Base-by-base conservation (phyloP, 768 basidiomycete species). In the Mycena galopus region DNA sequence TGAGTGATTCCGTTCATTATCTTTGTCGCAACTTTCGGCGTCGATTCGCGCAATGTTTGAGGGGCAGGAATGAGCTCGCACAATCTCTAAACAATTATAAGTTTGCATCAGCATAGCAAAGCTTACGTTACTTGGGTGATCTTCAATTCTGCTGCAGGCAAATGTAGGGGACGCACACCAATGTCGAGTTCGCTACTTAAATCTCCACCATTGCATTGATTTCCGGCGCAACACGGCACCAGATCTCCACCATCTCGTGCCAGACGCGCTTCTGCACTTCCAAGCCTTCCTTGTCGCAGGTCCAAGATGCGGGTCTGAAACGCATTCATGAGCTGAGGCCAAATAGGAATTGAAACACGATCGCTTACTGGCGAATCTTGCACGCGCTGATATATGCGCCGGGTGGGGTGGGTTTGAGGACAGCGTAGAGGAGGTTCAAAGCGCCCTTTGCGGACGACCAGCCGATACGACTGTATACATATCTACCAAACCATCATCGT, bases 331-430 rank as follows among this genome's bases (percentile, higher is more conserved):
- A 56, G 14, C 35, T 17, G 21, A 33, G 8, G 12, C 7, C 47
- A 47, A 51, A 11, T 3, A 58, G 0, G 21, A 23, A 35, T 4
- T 8, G 35, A 35, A 12, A 3, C n/a, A 29, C 42, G 12, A 17
- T 25, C 12, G 25, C 57, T 23, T 37, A 59, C 57, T 37, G 33
- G 11, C 57, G 57, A 37, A 59, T 37, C 23, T 37, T 37, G 35
- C 57, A 37, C n/a, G 57, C 57, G 12, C 57, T 59, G 33, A 59
- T 12, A n/a, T 59, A 59, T 23, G 57, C 57, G n/a, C 57, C 57
- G 1, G 57, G 57, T 7, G 57, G 57, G 12, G 57, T 59, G 23
- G 57, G 57, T 0, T 37, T 59, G n/a, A 59, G 35, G 11, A 17
- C 57, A 14, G 57, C 57, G 23, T 59, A 59, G 35, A 59, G 57